Percentiles rank a stretch among this genome's conserved stretches.
phyloP scores from a whole-genome alignment of 176 grass and related monocot species.

The Areca catechu region DNA sequence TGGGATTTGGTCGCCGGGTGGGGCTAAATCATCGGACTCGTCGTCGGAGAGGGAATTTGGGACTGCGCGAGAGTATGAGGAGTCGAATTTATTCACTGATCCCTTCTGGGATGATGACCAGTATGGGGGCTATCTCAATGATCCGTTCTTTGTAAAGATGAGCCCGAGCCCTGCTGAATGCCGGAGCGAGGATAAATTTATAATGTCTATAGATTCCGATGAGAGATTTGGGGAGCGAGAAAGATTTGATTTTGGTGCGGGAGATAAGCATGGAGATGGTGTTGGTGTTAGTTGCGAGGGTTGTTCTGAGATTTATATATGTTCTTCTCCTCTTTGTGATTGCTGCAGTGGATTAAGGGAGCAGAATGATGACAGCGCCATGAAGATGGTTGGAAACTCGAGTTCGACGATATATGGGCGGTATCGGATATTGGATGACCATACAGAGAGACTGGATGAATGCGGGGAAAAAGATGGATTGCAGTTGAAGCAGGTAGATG shows the following conservation, averaged over 20 bases:
- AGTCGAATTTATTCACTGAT: constrained; percentile 68
- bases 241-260: constrained; percentile 14
- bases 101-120: constrained; percentile 73
- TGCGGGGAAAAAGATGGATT: constrained; percentile 28
- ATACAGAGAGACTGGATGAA: constrained; percentile 78
- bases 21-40: constrained; percentile 48
- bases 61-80: constrained; percentile 73
- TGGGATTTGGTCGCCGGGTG: constrained; percentile 61
- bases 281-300: constrained; percentile 29
- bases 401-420: constrained; percentile 67
- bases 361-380: not conserved
- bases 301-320: constrained; percentile 53
- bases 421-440: constrained; percentile 89
- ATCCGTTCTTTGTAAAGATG: constrained; percentile 34
- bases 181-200: constrained; percentile 70
- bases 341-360: constrained; percentile 48
- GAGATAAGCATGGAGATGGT: constrained; percentile 29
- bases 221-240: constrained; percentile 14
- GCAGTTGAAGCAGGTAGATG: constrained; percentile 27
- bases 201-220: constrained; percentile 26
- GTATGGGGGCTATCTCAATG: not conserved
- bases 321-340: constrained; percentile 59
- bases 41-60: constrained; percentile 89
- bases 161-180: constrained; percentile 15
- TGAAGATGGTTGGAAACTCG: constrained; percentile 22